Percentiles rank a stretch among this genome's conserved stretches.
Conservation (phyloP, 2,329 filamentous ascomycete genomes). For the Calonectria fujianensis region DNA sequence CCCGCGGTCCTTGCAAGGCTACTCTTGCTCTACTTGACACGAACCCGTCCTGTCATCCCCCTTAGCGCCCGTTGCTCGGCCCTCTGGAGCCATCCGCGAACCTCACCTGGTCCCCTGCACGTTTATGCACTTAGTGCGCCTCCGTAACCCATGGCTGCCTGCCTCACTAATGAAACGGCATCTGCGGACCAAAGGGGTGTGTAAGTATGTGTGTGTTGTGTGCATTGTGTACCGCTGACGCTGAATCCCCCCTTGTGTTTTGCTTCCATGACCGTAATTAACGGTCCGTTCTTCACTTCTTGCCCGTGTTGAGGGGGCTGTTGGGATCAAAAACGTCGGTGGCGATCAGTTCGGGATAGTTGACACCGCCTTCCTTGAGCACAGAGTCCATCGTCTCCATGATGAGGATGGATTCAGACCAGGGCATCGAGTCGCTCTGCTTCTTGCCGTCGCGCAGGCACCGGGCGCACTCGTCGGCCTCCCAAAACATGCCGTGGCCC, state of each 20-base stretch:
- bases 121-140: slow-evolving; percentile 36
- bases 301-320: slow-evolving; percentile 77
- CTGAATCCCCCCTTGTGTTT: neutral
- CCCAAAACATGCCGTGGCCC: slow-evolving; percentile 93
- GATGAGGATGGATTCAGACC: slow-evolving; percentile 86
- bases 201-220: too few species aligned
- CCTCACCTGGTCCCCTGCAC: slow-evolving; percentile 34
- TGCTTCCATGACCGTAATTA: slow-evolving; percentile 19
- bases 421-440: slow-evolving; percentile 82
- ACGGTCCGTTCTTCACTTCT: slow-evolving; percentile 52
- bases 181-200: neutral
- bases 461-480: slow-evolving; percentile 86
- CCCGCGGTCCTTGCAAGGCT: slow-evolving; percentile 29
- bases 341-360: slow-evolving; percentile 74
- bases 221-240: neutral
- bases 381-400: slow-evolving; percentile 83
- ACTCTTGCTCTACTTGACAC: slow-evolving; percentile 47
- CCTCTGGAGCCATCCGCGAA: slow-evolving; percentile 34
- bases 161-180: slow-evolving; percentile 37
- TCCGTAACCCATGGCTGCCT: slow-evolving; percentile 34
- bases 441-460: slow-evolving; percentile 85
- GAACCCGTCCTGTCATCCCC: slow-evolving; percentile 50
- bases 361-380: slow-evolving; percentile 71
- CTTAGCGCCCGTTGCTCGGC: slow-evolving; percentile 48
- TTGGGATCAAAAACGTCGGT: slow-evolving; percentile 75